Percentiles rank a stretch among this genome's conserved stretches.
phyloP scores from a whole-genome alignment of 176 grass and related monocot species.

The Carex parvula region DNA sequence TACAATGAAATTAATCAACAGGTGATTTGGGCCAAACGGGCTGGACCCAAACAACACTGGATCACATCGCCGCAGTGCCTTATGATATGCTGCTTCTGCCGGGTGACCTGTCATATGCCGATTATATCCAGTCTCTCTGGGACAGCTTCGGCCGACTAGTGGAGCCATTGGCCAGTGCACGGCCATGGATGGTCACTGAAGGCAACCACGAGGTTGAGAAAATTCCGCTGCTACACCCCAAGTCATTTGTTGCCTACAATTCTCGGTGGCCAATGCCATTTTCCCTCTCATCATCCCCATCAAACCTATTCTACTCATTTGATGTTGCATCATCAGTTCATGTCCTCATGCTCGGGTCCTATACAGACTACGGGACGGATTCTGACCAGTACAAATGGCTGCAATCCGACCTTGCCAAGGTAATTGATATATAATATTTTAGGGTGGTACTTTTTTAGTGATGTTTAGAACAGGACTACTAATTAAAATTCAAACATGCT shows the following conservation, averaged over 20 bases:
- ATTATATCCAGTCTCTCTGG: conserved; percentile 37
- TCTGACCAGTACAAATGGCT: conserved; percentile 52
- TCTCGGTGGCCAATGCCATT: conserved; percentile 63
- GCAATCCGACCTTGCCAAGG: conserved; percentile 29
- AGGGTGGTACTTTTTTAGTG: not conserved
- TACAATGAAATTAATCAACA: not conserved
- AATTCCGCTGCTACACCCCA: conserved; percentile 17
- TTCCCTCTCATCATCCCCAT: conserved; percentile 15
- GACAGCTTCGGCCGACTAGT: conserved; percentile 65
- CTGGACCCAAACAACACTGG: conserved; percentile 54
- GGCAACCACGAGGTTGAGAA: conserved; percentile 76
- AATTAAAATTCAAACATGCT: not conserved
- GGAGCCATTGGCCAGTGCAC: conserved; percentile 65
- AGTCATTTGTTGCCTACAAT: conserved; percentile 59
- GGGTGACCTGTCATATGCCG: conserved; percentile 70
- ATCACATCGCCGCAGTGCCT: conserved; percentile 40
- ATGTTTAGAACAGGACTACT: not conserved
- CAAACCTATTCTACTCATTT: conserved; percentile 78
- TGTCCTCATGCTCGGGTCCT: conserved; percentile 71
- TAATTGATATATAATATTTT: not conserved
- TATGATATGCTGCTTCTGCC: conserved; percentile 63
- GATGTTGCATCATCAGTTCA: conserved; percentile 48
- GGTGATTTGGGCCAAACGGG: conserved; percentile 59
- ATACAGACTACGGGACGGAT: conserved; percentile 32
- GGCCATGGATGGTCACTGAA: conserved; percentile 77